Evolutionary conservation across 139 green algal species (phyloP).

Genomic region (Pycnococcus provasolii): DNA sequence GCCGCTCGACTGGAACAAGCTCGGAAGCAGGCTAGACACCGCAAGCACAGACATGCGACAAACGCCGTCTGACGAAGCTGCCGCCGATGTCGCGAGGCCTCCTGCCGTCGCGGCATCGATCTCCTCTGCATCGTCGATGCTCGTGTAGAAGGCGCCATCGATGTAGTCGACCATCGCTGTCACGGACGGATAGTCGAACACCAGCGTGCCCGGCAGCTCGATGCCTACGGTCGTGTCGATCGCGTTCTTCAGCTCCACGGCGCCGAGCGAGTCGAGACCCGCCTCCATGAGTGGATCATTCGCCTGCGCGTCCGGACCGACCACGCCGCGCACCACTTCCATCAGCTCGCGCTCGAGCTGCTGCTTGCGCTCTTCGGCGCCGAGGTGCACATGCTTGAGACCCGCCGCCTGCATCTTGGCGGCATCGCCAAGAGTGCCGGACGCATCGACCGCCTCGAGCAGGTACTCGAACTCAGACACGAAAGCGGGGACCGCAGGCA

Average conservation of each 20-base stretch:
- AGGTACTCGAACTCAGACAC: no score
- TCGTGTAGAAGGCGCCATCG: background rate
- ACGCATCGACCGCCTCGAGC: no score
- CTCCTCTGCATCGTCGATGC: background rate
- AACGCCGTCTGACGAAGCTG: background rate
- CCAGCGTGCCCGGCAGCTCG: constrained; percentile 42
- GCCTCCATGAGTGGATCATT: constrained; percentile 51
- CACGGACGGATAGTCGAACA: constrained; percentile 47
- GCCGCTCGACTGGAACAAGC: constrained; percentile 13
- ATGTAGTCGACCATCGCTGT: constrained; percentile 2
- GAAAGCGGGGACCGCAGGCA: background rate
- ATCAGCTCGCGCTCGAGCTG: background rate
- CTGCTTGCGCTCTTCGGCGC: no score
- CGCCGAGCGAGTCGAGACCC: constrained; percentile 64
- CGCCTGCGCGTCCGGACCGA: constrained; percentile 20
- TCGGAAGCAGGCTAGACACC: background rate
- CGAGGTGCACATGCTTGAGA: no score
- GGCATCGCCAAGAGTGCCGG: background rate
- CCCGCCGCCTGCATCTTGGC: no score
- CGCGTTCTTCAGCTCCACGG: constrained; percentile 40
- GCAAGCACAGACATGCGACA: background rate
- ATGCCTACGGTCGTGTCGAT: constrained; percentile 24
- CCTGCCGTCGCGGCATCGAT: background rate
- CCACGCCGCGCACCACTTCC: background rate
- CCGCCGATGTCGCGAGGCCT: background rate